phyloP scores from a whole-genome alignment of 2,329 filamentous ascomycete species.

The Colletotrichum sp. region DNA sequence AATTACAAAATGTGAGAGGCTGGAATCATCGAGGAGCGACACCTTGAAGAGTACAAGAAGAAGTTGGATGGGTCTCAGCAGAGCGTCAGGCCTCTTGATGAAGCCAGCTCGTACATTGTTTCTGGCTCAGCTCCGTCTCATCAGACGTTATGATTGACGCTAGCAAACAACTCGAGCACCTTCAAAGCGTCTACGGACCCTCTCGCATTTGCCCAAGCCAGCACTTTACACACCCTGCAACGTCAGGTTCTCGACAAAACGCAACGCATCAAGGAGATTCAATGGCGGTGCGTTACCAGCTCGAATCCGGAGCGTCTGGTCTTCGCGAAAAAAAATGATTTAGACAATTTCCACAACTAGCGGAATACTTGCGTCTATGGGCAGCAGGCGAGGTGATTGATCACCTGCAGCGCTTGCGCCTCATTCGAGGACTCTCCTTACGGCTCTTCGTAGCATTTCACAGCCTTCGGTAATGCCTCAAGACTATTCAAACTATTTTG shows the following conservation, averaged over 20 bases:
- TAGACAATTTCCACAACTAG: neutral
- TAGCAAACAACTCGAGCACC: too few relatives aligned
- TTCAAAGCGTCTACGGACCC: too few relatives aligned
- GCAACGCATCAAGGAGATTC: neutral
- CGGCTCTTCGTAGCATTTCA: neutral
- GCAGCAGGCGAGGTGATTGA: neutral
- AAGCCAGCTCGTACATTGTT: too few relatives aligned
- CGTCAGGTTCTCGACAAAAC: neutral
- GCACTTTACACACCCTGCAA: neutral
- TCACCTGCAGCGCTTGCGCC: neutral
- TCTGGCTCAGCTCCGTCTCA: too few relatives aligned
- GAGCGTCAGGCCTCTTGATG: neutral
- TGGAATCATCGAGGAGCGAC: neutral
- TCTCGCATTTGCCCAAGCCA: too few relatives aligned
- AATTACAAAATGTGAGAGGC: neutral
- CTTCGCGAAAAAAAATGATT: neutral
- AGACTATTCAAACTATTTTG: neutral
- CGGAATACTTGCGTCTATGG: neutral
- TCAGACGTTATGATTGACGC: too few relatives aligned
- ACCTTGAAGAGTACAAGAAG: neutral
- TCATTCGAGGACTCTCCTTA: neutral
- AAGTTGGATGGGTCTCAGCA: neutral
- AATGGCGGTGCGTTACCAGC: neutral
- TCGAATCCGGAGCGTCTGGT: neutral
- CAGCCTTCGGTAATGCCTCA: neutral